A percentile compares a stretch with the other conserved stretches of the same genome.
Evolutionary conservation across 2,329 filamentous ascomycete species (phyloP).

Genomic region (Tolypocladium cylindrosporum): DNA sequence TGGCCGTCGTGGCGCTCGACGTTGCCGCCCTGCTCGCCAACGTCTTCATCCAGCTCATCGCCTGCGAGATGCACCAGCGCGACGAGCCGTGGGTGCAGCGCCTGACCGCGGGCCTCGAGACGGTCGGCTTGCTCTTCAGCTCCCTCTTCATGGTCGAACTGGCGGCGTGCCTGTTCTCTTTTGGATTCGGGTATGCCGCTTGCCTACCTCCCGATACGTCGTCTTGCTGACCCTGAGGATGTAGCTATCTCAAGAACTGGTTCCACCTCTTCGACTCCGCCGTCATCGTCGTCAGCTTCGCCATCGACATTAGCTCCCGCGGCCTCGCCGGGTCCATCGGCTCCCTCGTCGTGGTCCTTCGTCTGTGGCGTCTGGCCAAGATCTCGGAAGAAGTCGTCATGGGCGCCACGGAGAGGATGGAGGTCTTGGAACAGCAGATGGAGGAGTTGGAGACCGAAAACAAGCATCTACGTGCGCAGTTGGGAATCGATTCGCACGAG

Average conservation of each 20-base stretch:
- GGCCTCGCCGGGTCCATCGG: slow-evolving; percentile 53
- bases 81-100: slow-evolving; percentile 30
- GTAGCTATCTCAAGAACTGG: slow-evolving; percentile 45
- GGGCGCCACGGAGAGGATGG: slow-evolving; percentile 52
- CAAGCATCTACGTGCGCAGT: slow-evolving; percentile 10
- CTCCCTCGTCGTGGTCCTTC: slow-evolving; percentile 55
- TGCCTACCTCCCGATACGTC: not conserved
- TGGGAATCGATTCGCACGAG: slow-evolving; percentile 9
- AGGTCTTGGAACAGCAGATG: slow-evolving; percentile 42
- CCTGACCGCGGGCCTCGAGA: slow-evolving; percentile 31
- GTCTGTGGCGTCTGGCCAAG: slow-evolving; percentile 61
- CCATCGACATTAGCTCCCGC: slow-evolving; percentile 49
- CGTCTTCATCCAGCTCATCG: slow-evolving; percentile 37
- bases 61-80: slow-evolving; percentile 32
- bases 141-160: slow-evolving; percentile 57
- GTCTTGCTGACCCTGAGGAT: not conserved
- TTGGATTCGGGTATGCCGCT: slow-evolving; percentile 44
- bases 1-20: slow-evolving; percentile 34
- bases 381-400: slow-evolving; percentile 59
- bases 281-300: slow-evolving; percentile 52
- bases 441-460: slow-evolving; percentile 41
- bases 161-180: slow-evolving; percentile 47
- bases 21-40: slow-evolving; percentile 34
- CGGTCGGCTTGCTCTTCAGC: slow-evolving; percentile 48
- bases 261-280: slow-evolving; percentile 57